Percentiles rank a stretch among this genome's conserved stretches.
Conservation (phyloP, 345 rosid species). For the Abelmoschus esculentus region DNA sequence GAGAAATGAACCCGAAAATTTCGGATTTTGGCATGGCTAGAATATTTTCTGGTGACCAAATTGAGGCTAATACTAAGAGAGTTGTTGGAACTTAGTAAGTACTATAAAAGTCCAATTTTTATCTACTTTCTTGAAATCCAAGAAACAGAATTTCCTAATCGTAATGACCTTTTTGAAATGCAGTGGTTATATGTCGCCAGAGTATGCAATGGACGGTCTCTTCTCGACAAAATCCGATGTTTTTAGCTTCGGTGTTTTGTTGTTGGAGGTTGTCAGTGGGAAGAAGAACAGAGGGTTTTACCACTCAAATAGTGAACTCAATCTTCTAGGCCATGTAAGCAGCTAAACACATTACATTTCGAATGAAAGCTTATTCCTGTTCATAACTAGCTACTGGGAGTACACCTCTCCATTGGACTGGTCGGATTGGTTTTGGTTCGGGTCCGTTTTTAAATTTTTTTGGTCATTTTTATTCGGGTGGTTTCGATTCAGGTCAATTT, state of each 20-base stretch:
- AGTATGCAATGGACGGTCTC: constrained; percentile 71
- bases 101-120: not conserved
- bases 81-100: constrained; percentile 87
- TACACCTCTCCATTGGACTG: not conserved
- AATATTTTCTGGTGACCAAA: constrained; percentile 64
- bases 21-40: constrained; percentile 91
- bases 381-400: not conserved
- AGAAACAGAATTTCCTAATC: not conserved
- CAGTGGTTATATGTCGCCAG: constrained; percentile 84
- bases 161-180: not conserved
- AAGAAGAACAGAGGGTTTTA: constrained; percentile 67
- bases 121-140: not conserved
- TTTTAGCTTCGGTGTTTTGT: constrained; percentile 69
- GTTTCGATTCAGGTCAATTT: not conserved
- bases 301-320: constrained; percentile 44
- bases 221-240: constrained; percentile 68
- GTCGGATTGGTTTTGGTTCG: not conserved
- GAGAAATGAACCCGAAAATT: constrained; percentile 60
- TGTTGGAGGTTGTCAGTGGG: constrained; percentile 57
- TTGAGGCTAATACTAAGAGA: constrained; percentile 45
- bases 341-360: not conserved
- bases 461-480: not conserved
- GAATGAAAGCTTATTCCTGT: no score
- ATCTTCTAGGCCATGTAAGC: constrained; percentile 77
- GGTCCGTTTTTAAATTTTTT: not conserved